Base-by-base conservation (phyloP, 306 rosid genomes). In the Spatholobus suberectus region DNA sequence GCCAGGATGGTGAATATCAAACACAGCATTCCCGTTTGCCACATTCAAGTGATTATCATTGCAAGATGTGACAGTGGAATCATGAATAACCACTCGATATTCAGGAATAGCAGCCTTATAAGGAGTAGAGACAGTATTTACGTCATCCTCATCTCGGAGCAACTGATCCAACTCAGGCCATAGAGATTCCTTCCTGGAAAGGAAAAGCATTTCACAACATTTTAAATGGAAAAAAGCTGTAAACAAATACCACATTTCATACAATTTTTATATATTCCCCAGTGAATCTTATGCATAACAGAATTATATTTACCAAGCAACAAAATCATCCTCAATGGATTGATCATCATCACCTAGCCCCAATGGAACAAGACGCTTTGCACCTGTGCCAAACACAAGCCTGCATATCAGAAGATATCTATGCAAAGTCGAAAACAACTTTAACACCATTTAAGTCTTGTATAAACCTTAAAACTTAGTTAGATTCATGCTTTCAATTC, bases 341-440 rank as follows among this genome's bases (percentile, higher is more conserved):
- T 91, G 92, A 73, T 90, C 96, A 69, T 91, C 96, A 71, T 91
- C 96, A 52, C 93, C 96, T 8, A 91, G 84, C 63, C 96, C 96
- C 75, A 85, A 73, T 0, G 89, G 80, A 85, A 91, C 47, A 29
- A 91, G 90, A 83, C 90, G 88, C 84, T 87, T 90, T 35, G 91
- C 96, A 79, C 92, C 96, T 91, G 78, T 38, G 21, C 65, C 52
- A 61, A 86, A 73, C 71, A 55, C 27, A 71, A 77, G 32, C 40
- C 47, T 9, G 67, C 44, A 77, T 24, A 18, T 52, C n/a, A n/a
- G n/a, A 37, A 80, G 9, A 62, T 38, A 51, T 72, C 70, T 61
- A 83, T 49, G 29, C 34, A 20, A 27, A 70, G 65, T 17, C 20
- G 47, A 69, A 37, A 62, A 62, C 32, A 18, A 52, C n/a, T 51